These are phyloP conservation scores for Penicillium bialowiezense DNA, from an alignment of 495 filamentous ascomycete genomes.

Conservation along the genomic window DNA sequence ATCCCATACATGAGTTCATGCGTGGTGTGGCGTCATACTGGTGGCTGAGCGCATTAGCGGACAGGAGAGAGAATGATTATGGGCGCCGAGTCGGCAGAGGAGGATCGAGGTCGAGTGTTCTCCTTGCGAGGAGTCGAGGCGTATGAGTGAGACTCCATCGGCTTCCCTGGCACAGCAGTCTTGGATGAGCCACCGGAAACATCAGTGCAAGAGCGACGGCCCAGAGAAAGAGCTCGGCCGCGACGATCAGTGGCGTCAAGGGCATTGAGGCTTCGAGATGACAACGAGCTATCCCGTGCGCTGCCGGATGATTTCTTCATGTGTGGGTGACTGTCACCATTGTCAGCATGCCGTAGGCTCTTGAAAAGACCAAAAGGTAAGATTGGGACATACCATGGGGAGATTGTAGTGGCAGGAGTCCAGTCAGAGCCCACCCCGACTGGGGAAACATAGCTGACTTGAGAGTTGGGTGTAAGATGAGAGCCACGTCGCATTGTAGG, in stretches of 20 bases:
- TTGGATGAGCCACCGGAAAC: constrained; percentile 32
- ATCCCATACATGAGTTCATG: neutral
- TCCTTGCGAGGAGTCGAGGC: constrained; percentile 35
- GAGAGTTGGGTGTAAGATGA: constrained; percentile 41
- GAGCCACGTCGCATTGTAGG: constrained; percentile 32
- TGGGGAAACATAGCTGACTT: constrained; percentile 41
- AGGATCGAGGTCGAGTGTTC: constrained; percentile 30
- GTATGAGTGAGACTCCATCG: constrained; percentile 22
- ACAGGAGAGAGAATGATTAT: constrained; percentile 25
- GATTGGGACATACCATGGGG: constrained; percentile 39
- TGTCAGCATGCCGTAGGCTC: constrained; percentile 17
- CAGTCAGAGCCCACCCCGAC: constrained; percentile 38
- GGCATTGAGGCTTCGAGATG: constrained; percentile 26
- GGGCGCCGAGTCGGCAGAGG: constrained; percentile 35
- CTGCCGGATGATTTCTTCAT: constrained; percentile 34
- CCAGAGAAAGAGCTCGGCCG: constrained; percentile 20
- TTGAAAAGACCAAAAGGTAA: neutral
- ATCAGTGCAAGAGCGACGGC: constrained; percentile 30
- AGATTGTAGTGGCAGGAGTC: constrained; percentile 51
- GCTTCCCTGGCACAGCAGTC: constrained; percentile 27
- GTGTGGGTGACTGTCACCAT: constrained; percentile 29
- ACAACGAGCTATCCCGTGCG: constrained; percentile 29
- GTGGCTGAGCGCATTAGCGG: constrained; percentile 14
- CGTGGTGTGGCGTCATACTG: neutral
- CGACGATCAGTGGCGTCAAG: constrained; percentile 32